Conservation (phyloP, 2,329 filamentous ascomycete species). For the Diaporthe eres region DNA sequence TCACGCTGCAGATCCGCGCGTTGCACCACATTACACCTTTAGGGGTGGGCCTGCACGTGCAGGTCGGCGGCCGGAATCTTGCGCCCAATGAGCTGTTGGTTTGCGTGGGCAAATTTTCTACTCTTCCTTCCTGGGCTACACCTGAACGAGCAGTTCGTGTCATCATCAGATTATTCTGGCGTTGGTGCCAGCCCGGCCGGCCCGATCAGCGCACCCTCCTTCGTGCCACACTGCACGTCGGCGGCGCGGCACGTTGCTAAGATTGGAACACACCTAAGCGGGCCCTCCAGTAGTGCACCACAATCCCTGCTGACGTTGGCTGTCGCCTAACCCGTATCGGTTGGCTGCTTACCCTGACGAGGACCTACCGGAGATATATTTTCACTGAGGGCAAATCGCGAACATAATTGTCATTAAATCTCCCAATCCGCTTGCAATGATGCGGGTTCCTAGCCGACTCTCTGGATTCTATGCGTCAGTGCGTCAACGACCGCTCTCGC, state of each 20-base stretch:
- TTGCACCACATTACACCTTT: background rate
- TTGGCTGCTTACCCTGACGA: background rate
- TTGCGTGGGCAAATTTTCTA: conserved; percentile 18
- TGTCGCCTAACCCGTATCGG: background rate
- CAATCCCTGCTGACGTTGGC: conserved; percentile 27
- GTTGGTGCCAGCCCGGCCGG: conserved; percentile 19
- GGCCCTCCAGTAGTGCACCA: background rate
- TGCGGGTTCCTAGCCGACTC: background rate
- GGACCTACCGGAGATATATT: background rate
- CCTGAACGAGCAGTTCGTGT: conserved; percentile 5
- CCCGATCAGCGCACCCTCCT: conserved; percentile 19
- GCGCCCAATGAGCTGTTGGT: conserved; percentile 3
- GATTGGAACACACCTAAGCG: conserved; percentile 34
- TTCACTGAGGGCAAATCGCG: conserved; percentile 12
- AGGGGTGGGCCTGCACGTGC: background rate
- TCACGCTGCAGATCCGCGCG: conserved; percentile 28
- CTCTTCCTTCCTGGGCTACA: background rate
- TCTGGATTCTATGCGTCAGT: background rate
- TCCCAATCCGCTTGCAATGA: background rate
- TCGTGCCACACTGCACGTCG: conserved; percentile 8
- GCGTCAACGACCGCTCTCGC: background rate
- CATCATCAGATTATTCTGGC: conserved; percentile 4
- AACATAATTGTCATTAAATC: background rate
- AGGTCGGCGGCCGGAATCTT: background rate
- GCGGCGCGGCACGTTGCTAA: conserved; percentile 28